phyloP scores from a whole-genome alignment of 257 asterid genomes.

The Solanum appendiculatum region DNA sequence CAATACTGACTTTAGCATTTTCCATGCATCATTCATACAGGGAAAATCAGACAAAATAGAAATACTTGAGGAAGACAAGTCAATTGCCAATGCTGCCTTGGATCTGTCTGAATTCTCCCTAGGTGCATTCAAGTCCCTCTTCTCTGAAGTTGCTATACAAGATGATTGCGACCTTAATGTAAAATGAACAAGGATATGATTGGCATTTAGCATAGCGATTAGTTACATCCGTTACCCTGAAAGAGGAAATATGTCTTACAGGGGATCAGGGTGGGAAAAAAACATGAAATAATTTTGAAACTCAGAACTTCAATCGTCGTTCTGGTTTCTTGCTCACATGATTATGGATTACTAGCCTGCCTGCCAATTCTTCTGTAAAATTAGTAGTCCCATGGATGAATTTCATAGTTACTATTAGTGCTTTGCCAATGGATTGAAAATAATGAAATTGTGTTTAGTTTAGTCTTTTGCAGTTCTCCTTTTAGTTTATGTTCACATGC shows the following conservation, averaged over 20 bases:
- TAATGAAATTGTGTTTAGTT: not conserved
- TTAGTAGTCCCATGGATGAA: not conserved
- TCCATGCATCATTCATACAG: not conserved
- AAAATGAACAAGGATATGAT: not conserved
- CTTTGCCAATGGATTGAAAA: not conserved
- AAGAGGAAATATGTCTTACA: not conserved
- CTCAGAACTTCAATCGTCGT: not conserved
- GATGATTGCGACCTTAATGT: not conserved
- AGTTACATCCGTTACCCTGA: not conserved
- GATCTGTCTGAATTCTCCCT: slow-evolving; percentile 35
- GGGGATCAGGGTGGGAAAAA: not conserved
- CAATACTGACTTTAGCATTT: not conserved
- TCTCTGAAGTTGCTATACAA: not conserved
- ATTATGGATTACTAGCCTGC: not conserved
- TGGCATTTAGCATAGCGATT: not conserved
- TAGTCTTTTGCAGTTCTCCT: not conserved
- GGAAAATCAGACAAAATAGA: slow-evolving; percentile 5
- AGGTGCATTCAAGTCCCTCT: slow-evolving; percentile 17
- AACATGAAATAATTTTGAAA: not conserved
- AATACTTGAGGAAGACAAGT: slow-evolving; percentile 43
- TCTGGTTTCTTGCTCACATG: not conserved
- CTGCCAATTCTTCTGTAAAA: not conserved
- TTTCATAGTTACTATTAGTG: not conserved
- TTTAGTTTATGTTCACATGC: not conserved
- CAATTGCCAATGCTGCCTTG: slow-evolving; percentile 35